Conservation (phyloP, 2,329 filamentous ascomycete species). For the Bipolaris zeicola region DNA sequence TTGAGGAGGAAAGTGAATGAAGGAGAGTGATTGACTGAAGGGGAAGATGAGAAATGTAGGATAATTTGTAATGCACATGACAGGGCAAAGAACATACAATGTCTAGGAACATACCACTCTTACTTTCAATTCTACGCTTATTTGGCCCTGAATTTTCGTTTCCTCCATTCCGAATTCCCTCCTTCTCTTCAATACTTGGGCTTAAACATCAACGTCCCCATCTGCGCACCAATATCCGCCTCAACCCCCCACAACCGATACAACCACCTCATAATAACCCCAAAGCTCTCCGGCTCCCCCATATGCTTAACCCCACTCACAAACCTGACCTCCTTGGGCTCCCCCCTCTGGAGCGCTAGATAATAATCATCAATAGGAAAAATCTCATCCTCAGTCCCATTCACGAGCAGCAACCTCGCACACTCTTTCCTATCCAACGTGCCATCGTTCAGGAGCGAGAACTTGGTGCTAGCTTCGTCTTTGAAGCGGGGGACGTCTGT, state of each 20-base stretch:
- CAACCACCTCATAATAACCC: slow-evolving; percentile 56
- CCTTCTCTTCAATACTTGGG: slow-evolving; percentile 47
- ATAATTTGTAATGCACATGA: neutral
- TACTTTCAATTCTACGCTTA: no score
- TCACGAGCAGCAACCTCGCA: slow-evolving; percentile 60
- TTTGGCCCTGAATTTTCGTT: no score
- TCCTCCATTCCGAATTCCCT: no score
- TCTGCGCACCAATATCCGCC: slow-evolving; percentile 50
- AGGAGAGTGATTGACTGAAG: neutral
- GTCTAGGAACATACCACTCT: neutral
- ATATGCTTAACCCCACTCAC: slow-evolving; percentile 55
- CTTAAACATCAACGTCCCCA: slow-evolving; percentile 56
- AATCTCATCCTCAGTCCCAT: slow-evolving; percentile 65
- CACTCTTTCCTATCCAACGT: slow-evolving; percentile 59
- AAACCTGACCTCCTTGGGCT: slow-evolving; percentile 59
- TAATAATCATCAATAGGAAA: slow-evolving; percentile 67
- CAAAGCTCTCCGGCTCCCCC: slow-evolving; percentile 58
- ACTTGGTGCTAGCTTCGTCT: slow-evolving; percentile 54
- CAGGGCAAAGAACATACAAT: neutral
- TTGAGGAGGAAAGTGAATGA: neutral
- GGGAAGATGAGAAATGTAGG: neutral
- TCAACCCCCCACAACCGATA: slow-evolving; percentile 56
- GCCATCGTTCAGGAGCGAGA: slow-evolving; percentile 61
- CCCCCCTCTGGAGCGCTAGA: slow-evolving; percentile 59
- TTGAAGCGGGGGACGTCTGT: slow-evolving; percentile 52